phyloP scores from a whole-genome alignment of 2,329 filamentous ascomycete genomes.

The Hortaea werneckii region DNA sequence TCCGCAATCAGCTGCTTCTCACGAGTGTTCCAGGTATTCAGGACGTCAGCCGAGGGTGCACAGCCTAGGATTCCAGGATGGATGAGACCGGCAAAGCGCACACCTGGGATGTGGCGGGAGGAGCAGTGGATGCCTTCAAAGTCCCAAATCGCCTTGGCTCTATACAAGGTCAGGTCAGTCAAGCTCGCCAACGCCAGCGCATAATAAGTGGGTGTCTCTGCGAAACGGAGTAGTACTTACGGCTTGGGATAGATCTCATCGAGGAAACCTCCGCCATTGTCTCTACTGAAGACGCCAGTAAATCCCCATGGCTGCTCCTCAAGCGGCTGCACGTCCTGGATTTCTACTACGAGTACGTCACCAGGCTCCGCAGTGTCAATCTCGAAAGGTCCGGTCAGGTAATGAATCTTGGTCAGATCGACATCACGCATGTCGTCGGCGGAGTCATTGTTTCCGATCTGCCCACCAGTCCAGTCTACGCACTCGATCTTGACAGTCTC shows the following conservation, averaged over 20 bases:
- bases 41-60: conserved; percentile 67
- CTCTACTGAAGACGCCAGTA: conserved; percentile 67
- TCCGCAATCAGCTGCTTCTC: conserved; percentile 70
- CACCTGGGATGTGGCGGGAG: conserved; percentile 75
- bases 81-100: conserved; percentile 76
- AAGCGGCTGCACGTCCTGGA: conserved; percentile 85
- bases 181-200: neutral
- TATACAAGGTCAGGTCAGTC: conserved; percentile 23
- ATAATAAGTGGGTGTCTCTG: neutral
- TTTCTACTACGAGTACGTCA: conserved; percentile 76
- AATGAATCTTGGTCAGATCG: conserved; percentile 76
- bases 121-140: conserved; percentile 73
- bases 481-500: conserved; percentile 94
- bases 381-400: conserved; percentile 81
- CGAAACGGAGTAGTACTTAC: conserved; percentile 34
- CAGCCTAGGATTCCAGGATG: conserved; percentile 88
- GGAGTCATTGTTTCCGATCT: conserved; percentile 79
- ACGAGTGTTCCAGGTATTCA: conserved; percentile 73
- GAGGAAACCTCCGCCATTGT: conserved; percentile 80
- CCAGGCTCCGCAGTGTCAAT: conserved; percentile 76
- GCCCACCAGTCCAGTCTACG: conserved; percentile 63
- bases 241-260: conserved; percentile 79
- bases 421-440: conserved; percentile 82
- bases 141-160: conserved; percentile 67
- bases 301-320: conserved; percentile 84